Conservation (phyloP, 495 filamentous ascomycete genomes). For the Neurospora hispaniola region DNA sequence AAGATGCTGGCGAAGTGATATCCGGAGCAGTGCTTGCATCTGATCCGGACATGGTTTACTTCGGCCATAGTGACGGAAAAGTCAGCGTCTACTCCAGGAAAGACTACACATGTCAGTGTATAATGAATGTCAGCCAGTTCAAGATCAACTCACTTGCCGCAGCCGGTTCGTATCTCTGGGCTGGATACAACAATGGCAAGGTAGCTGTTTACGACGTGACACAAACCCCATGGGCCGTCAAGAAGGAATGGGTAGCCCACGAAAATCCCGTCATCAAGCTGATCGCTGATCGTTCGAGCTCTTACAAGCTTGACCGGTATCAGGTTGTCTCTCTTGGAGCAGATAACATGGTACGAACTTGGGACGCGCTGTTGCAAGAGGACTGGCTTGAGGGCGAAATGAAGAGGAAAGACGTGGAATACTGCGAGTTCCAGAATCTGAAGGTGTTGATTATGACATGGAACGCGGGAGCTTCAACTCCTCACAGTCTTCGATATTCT, state of each 20-base stretch:
- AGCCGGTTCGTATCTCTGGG: slow-evolving; percentile 81
- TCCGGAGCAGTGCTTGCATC: slow-evolving; percentile 65
- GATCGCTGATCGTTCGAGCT: slow-evolving; percentile 66
- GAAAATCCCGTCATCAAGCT: slow-evolving; percentile 69
- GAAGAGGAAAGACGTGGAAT: slow-evolving; percentile 70
- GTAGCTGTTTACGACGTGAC: slow-evolving; percentile 84
- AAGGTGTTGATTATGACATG: slow-evolving; percentile 75
- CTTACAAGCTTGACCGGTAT: slow-evolving; percentile 75
- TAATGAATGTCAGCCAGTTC: slow-evolving; percentile 81
- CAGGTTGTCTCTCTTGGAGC: slow-evolving; percentile 85
- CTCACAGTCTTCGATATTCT: slow-evolving; percentile 61
- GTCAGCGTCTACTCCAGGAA: slow-evolving; percentile 77
- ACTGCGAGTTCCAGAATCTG: slow-evolving; percentile 74
- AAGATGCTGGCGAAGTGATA: slow-evolving; percentile 72
- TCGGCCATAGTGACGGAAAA: slow-evolving; percentile 91
- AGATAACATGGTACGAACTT: slow-evolving; percentile 74
- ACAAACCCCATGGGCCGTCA: slow-evolving; percentile 72
- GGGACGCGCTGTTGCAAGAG: slow-evolving; percentile 89
- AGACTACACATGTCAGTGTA: slow-evolving; percentile 61
- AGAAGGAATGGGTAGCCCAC: slow-evolving; percentile 92
- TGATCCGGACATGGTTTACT: slow-evolving; percentile 72
- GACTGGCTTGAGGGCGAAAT: slow-evolving; percentile 89
- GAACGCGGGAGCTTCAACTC: slow-evolving; percentile 92
- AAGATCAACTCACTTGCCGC: slow-evolving; percentile 86
- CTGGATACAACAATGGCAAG: slow-evolving; percentile 91